phyloP scores from a whole-genome alignment of 1,284 basidiomycete species.

The Kalmanozyma brasiliensis region DNA sequence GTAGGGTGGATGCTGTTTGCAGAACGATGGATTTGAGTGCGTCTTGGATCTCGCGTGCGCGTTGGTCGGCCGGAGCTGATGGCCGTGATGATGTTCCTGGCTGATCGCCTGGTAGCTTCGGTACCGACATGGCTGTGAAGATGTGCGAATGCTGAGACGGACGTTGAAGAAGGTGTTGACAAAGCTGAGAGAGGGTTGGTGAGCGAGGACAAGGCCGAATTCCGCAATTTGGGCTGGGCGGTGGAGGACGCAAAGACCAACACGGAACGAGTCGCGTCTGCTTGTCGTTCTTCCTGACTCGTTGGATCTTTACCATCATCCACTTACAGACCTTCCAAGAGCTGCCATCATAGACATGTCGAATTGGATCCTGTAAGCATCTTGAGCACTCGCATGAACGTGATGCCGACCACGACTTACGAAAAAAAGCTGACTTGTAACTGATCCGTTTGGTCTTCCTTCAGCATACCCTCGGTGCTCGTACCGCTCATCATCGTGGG shows the following conservation, averaged over 20 bases:
- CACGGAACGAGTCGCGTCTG: background rate
- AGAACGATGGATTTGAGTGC: conserved; percentile 46
- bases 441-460: background rate
- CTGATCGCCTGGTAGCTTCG: conserved; percentile 14
- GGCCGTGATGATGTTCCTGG: conserved; percentile 6
- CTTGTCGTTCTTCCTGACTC: background rate
- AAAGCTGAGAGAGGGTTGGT: background rate
- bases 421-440: too few species aligned
- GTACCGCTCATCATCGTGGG: conserved; percentile 50
- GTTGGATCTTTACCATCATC: background rate
- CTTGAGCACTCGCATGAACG: too few species aligned
- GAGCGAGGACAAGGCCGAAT: conserved; percentile 16
- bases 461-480: conserved; percentile 49
- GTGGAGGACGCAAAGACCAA: conserved; percentile 12
- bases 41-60: conserved; percentile 38
- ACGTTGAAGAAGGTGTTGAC: background rate
- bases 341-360: conserved; percentile 14
- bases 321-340: background rate
- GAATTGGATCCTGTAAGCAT: conserved; percentile 46
- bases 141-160: background rate
- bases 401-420: too few species aligned
- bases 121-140: conserved; percentile 18
- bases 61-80: conserved; percentile 12
- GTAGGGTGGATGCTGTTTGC: conserved; percentile 40
- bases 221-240: conserved; percentile 16